Evolutionary conservation across 805 yeast genomes (phyloP).

Genomic region (Helenozyma baotianmanensis): DNA sequence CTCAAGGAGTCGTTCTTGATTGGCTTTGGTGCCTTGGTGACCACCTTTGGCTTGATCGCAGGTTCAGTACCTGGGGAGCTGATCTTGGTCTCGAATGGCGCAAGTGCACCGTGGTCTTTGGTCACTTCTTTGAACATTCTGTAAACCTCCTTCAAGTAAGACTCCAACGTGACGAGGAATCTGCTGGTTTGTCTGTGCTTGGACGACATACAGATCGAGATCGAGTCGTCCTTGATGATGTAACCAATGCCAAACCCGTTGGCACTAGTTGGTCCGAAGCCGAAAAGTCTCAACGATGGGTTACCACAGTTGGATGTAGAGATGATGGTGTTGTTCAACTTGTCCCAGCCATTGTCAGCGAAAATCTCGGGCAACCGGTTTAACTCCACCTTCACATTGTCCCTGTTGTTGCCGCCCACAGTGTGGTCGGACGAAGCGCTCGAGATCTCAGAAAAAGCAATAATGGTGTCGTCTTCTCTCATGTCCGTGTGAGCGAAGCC

Average conservation of each 20-base stretch:
- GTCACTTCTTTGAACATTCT: conserved; percentile 25
- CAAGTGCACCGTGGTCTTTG: conserved; percentile 11
- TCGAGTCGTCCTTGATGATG: conserved; percentile 48
- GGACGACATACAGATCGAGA: conserved; percentile 51
- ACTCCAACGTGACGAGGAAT: conserved; percentile 48
- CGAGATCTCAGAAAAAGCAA: conserved; percentile 6
- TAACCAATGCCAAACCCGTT: conserved; percentile 58
- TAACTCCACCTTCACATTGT: conserved; percentile 15
- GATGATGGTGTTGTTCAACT: conserved; percentile 70
- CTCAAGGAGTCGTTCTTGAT: conserved; percentile 15
- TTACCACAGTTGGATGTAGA: conserved; percentile 56
- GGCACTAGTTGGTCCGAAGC: conserved; percentile 57
- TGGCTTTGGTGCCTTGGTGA: conserved; percentile 10
- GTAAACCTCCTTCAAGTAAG: conserved; percentile 46
- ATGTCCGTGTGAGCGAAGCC: conserved; percentile 3
- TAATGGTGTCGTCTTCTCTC: conserved; percentile 9
- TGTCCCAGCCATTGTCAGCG: conserved; percentile 85
- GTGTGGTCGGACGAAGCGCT: conserved; percentile 27
- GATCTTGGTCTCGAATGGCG: conserved; percentile 26
- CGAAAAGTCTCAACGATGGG: conserved; percentile 54
- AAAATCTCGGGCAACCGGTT: conserved; percentile 63
- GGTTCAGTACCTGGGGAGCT: conserved; percentile 3
- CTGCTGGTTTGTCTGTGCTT: conserved; percentile 58
- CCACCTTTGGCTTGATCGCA: conserved; percentile 1
- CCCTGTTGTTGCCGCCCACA: conserved; percentile 19